Conservation (phyloP, 441 rosid species). For the Breynia disticha region DNA sequence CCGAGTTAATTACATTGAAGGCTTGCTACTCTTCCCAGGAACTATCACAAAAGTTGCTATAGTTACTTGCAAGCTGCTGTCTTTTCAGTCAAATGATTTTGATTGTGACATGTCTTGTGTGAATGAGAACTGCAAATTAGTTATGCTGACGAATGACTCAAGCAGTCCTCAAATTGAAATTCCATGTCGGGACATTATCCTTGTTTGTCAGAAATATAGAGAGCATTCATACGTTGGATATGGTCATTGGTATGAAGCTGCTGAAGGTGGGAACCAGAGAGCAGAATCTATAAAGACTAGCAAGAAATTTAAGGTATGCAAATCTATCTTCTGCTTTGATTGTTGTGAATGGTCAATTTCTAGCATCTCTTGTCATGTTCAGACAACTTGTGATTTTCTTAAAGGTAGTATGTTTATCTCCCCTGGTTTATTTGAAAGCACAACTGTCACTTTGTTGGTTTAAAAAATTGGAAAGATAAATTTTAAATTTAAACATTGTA, state of each 20-base stretch:
- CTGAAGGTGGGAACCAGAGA: constrained; percentile 20
- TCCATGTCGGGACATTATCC: constrained; percentile 35
- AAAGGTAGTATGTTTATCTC: neutral
- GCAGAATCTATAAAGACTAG: constrained; percentile 20
- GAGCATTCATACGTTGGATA: constrained; percentile 29
- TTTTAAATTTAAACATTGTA: too few relatives aligned
- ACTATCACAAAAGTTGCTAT: constrained; percentile 46
- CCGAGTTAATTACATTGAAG: constrained; percentile 39
- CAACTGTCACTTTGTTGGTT: neutral
- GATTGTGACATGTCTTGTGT: constrained; percentile 20
- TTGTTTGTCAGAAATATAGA: constrained; percentile 26
- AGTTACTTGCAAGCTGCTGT: constrained; percentile 27
- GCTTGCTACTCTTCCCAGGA: constrained; percentile 56
- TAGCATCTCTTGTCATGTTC: neutral
- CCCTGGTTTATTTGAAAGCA: neutral
- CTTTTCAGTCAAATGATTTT: constrained; percentile 21
- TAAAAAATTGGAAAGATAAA: too few relatives aligned
- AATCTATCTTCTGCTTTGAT: constrained; percentile 9
- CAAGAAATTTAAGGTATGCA: constrained; percentile 32
- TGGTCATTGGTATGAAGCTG: constrained; percentile 15
- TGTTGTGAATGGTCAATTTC: neutral
- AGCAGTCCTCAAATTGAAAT: constrained; percentile 41
- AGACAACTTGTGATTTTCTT: neutral
- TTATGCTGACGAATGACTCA: constrained; percentile 49
- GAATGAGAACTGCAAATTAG: constrained; percentile 34